Base-by-base conservation (phyloP, 169 alveolate species). In the Ichthyophthirius multifiliis region DNA sequence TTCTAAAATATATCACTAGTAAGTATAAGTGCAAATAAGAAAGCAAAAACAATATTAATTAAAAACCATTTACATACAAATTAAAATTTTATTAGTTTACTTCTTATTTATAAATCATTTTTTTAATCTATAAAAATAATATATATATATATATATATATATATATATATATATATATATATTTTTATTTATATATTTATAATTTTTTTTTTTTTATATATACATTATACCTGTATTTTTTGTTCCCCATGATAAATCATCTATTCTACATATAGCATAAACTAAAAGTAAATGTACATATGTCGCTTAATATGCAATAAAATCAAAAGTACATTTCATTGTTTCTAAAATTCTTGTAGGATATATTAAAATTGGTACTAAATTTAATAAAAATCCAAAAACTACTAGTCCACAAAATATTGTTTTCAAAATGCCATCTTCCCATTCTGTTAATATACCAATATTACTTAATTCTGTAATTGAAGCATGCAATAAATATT, bases 191-290 rank as follows among this genome's bases (percentile, higher is more conserved):
- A n/a, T n/a, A n/a, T n/a, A n/a, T n/a, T n/a, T n/a, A n/a, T n/a
- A n/a, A n/a, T n/a, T n/a, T n/a, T n/a, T n/a, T n/a, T n/a, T n/a
- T n/a, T n/a, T n/a, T n/a, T n/a, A n/a, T n/a, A n/a, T n/a, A 45
- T 74, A 65, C 81, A n/a, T n/a, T n/a, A n/a, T n/a, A n/a, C n/a
- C n/a, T 18, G 71, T 27, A 23, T 55, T 55, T 79, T 79, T 79
- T 6, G 86, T 79, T 3, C 86, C 86, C 86, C 86, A 79, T 35
- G 86, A 79, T 39, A 79, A 64, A 48, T 79, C 86, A 67, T 79
- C 86, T 6, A 79, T 79, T 67, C 86, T 79, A n/a, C 79, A 79
- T 37, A 79, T 55, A 12, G 86, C 63, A 47, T 45, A 79, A 13
- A 79, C 23, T 5, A 79, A 35, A 47, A 79, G 67, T 48, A 79